Evolutionary conservation across 192 early-diverging fungal species (phyloP), one percentile per base, ranked within the genome.

Genomic region (Pilobolus umbonatus): DNA sequence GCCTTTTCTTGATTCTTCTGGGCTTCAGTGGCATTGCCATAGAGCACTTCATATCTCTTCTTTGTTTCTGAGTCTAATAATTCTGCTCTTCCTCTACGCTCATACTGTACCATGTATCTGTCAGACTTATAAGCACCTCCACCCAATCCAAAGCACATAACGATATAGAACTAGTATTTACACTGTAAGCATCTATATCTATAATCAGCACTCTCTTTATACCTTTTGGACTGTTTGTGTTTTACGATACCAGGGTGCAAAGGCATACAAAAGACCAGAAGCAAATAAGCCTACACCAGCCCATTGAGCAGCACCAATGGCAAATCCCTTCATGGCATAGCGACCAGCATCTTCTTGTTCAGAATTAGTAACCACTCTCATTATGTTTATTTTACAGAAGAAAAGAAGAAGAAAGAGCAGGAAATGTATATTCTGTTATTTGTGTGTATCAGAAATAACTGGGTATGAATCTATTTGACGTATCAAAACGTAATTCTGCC

Each of bases 241-340:
- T 22, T n/a, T 57, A 2, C 61, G 44, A 34, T 64, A 73, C 56
- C 71, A 63, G 22, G 71, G 71, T 26, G 58, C 42, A 11, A 64
- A 62, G 2, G 61, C 42, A 28, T 67, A 64, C 7, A 52, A 32
- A 7, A 62, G 11, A 9, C 46, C 60, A 4, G 71, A 62, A 29
- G 61, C 64, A 43, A 67, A 63, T 0, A 73, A 1, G 45, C 71
- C 71, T 12, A 73, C 65, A 52, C 60, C 57, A n/a, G 55, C 71
- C 71, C 71, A 73, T 36, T 73, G 64, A 0, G 62, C 56, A 8
- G 50, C 45, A 19, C 71, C 71, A 60, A 73, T 64, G 29, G 65
- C 65, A 31, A 67, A 73, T 1, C 71, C 71, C 39, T 73, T 73
- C 71, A 73, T 73, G 39, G 71, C 65, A 48, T 73, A 64, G 9